Percentiles rank a stretch among this genome's conserved stretches.
Conservation (phyloP, 164 flowering plant species). For the Nymphaea colorata region DNA sequence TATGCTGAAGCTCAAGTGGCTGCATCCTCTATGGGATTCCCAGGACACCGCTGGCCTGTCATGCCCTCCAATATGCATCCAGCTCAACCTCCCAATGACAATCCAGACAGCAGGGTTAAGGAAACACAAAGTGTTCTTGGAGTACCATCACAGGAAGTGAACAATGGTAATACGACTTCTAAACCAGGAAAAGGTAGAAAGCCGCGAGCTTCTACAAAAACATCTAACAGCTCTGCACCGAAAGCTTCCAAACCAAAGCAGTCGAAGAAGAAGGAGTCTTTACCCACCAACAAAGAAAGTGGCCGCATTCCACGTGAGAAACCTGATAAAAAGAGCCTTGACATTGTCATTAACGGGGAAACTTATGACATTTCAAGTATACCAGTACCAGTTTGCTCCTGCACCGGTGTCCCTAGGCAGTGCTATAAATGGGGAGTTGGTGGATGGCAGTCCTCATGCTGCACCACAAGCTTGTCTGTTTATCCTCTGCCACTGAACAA, state of each 20-base stretch:
- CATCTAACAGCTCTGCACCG: constrained; percentile 3
- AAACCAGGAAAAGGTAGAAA: constrained; percentile 1
- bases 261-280: not conserved
- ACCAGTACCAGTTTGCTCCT: constrained; percentile 37
- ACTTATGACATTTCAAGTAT: constrained; percentile 2
- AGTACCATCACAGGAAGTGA: not conserved
- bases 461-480: constrained; percentile 37
- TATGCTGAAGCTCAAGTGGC: not conserved
- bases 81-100: not conserved
- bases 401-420: constrained; percentile 30
- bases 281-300: not conserved
- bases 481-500: constrained; percentile 46
- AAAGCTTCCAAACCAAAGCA: constrained; percentile 1
- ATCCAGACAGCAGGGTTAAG: not conserved
- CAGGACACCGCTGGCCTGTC: not conserved
- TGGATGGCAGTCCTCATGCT: constrained; percentile 59
- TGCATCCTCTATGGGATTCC: not conserved
- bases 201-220: constrained; percentile 1
- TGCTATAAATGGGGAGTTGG: constrained; percentile 53
- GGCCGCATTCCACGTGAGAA: not conserved
- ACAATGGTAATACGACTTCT: not conserved
- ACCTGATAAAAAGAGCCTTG: not conserved
- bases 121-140: not conserved
- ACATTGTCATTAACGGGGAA: not conserved
- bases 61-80: not conserved